Base-by-base conservation (phyloP, 164 flowering plant species). In the Tetracentron sinense region DNA sequence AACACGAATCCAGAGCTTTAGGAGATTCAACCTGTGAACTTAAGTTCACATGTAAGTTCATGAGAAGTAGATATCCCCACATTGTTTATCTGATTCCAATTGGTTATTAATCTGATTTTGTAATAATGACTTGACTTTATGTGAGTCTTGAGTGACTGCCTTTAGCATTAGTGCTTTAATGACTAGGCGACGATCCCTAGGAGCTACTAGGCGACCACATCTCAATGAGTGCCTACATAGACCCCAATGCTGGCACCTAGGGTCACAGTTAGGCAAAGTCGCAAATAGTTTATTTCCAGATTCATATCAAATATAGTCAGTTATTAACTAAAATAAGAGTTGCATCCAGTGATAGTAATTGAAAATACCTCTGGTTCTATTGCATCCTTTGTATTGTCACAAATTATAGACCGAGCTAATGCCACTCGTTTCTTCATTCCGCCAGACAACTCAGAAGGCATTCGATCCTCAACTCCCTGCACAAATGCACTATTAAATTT, bases 351-450 rank as follows among this genome's bases (percentile, higher is more conserved):
- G 6, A 46, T 22, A 20, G 30, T 51, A n/a, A 7, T 28, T 44
- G 26, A 47, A 23, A 74, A 64, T 81, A 94, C 98, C 96, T 95
- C 97, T 30, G 99, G 99, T 73, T 92, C 97, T 54, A 87, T 76
- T 6, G 79, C 31, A 25, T 88, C 83, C 70, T 80, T 87, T 62
- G 96, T 84, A 62, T 80, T 80, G 70, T 95, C 99, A 74, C 66
- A 87, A 64, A 95, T 92, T 62, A 92, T 89, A 16, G 99, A 86
- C 22, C 99, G 89, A 59, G 99, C 97, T 71, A 95, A 76, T 54
- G 99, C 97, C 63, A 95, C 99, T 56, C 97, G 80, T 71, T 92
- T 92, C 71, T 92, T 92, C 97, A 95, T 95, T 67, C 99, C 99
- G 61, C 99, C 99, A 61, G 97, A 95, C 69, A 95, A 78, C 73